Conservation (phyloP, 345 rosid species). For the Corymbia maculata region DNA sequence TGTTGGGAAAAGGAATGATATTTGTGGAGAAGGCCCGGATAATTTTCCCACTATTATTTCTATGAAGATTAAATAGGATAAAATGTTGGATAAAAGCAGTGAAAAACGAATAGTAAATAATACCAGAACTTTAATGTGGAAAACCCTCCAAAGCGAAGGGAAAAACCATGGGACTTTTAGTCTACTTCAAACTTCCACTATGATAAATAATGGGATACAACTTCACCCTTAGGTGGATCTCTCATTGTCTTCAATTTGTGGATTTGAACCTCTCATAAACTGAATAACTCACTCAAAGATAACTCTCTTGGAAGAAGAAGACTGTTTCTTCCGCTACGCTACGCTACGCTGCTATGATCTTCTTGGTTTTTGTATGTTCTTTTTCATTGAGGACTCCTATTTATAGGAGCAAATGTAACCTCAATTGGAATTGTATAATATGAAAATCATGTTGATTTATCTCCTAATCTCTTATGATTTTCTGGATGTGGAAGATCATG, state of each 20-base stretch:
- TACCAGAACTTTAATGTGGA: neutral
- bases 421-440: neutral
- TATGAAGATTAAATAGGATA: neutral
- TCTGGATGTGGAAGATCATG: neutral
- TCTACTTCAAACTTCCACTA: neutral
- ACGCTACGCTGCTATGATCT: neutral
- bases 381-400: neutral
- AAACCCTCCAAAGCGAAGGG: neutral
- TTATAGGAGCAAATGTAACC: neutral
- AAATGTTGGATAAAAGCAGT: neutral
- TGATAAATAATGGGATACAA: no score
- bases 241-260: no score
- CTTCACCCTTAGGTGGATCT: no score
- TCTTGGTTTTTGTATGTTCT: neutral
- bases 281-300: neutral
- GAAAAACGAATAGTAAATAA: neutral
- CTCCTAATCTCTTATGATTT: neutral
- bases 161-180: neutral
- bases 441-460: neutral
- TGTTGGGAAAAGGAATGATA: neutral
- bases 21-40: fast-evolving
- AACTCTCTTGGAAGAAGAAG: neutral
- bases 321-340: neutral
- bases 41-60: neutral
- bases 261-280: no score